Evolutionary conservation across 495 filamentous ascomycete species (phyloP), one percentile per base, ranked within the genome.

Genomic region (Lepraria neglecta): DNA sequence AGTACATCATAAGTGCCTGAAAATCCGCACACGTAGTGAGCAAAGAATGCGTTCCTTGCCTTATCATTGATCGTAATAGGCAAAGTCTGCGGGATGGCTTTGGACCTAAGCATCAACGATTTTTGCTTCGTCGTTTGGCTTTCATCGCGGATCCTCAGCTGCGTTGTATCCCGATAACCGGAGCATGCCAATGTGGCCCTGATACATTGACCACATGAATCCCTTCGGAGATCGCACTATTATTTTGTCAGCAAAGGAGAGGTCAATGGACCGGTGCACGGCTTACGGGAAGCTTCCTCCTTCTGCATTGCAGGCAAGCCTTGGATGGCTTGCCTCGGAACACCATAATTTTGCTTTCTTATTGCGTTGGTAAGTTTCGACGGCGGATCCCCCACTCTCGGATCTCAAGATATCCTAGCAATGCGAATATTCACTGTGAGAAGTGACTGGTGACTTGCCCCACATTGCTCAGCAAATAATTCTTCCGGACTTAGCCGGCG

Each of bases 171-270:
- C 1, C 51, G 40, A 19, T 61, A 61, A 10, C 59, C 59, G 30
- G 47, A 55, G 33, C 59, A 61, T 44, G 52, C 19, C n/a, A 33
- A 10, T 65, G 68, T 57, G 69, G 71, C 69, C 65, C 69, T 63
- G 35, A 63, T 35, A 65, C 67, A 47, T 51, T 67, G 54, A 60
- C 58, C 58, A 60, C 59, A 61, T 42, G 38, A 58, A 14, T 56
- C 52, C 56, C 57, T 51, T 46, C 52, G 60, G 40, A 61, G 62
- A 54, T 64, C 62, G 62, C 62, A 56, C 58, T 64, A 44, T 11
- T 24, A 2, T 24, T 24, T 24, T 27, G 14, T 9, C 24, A 43
- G 24, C 4, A 19, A 15, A 28, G 19, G 45, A 58, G 15, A 17
- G 28, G 24, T 24, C n/a, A 42, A 24, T 6, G 10, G 43, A 3